phyloP scores from a whole-genome alignment of 2,329 filamentous ascomycete genomes.

The Beauveria bassiana region DNA sequence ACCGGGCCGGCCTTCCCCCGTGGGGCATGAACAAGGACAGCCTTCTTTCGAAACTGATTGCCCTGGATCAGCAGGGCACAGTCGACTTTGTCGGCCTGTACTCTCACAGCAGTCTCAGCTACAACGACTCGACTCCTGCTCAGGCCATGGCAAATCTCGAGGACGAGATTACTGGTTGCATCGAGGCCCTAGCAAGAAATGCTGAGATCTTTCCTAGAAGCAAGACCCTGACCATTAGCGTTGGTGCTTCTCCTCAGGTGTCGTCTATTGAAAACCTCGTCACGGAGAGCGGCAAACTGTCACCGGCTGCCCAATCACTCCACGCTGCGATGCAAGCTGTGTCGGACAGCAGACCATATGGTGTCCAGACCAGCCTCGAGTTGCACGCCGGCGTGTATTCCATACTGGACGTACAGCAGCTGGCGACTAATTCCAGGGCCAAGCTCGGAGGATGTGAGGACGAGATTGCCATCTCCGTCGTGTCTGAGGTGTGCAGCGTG shows the following conservation, averaged over 20 bases:
- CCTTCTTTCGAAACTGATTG: constrained; percentile 29
- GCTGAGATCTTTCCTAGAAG: constrained; percentile 11
- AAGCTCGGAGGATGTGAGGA: constrained; percentile 22
- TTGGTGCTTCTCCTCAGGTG: constrained; percentile 27
- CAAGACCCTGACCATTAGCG: constrained; percentile 20
- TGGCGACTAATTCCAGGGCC: constrained; percentile 43
- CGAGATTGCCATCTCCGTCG: constrained; percentile 47
- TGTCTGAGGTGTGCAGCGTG: constrained; percentile 54
- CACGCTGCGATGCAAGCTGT: constrained; percentile 3
- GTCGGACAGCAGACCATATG: not conserved
- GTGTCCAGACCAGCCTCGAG: constrained; percentile 33
- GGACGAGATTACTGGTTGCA: constrained; percentile 23
- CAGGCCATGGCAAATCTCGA: constrained; percentile 24
- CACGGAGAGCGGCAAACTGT: not conserved
- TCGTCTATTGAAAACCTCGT: constrained; percentile 21
- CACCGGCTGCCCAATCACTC: constrained; percentile 5
- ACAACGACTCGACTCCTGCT: constrained; percentile 19
- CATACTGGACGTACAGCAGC: constrained; percentile 56
- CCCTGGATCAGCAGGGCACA: constrained; percentile 14
- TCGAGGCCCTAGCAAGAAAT: constrained; percentile 17
- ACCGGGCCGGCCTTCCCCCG: constrained; percentile 50
- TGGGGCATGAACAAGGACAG: constrained; percentile 28
- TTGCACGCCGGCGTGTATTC: constrained; percentile 61
- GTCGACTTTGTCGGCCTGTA: constrained; percentile 21
- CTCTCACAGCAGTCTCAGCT: constrained; percentile 27